Percentiles rank a stretch among this genome's conserved stretches.
These are phyloP conservation scores for Oxytropis ochrocephala DNA, from an alignment of 306 rosid species.

Conservation along the genomic window DNA sequence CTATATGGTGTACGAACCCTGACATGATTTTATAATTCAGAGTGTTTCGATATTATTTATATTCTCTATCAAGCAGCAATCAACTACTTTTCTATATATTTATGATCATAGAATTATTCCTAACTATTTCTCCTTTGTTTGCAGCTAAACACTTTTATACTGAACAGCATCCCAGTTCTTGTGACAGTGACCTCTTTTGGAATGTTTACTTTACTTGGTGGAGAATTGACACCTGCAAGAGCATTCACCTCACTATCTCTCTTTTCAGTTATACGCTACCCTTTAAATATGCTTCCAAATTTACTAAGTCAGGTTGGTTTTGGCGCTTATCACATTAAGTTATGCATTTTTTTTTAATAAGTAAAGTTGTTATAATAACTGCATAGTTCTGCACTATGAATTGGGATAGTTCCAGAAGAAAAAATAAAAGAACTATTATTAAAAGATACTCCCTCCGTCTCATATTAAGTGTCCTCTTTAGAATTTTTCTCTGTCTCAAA, in stretches of 20 bases:
- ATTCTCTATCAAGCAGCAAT: too few relatives aligned
- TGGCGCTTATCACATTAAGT: background rate
- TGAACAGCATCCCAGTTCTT: conserved; percentile 76
- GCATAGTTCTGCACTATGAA: background rate
- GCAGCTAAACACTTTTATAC: conserved; percentile 67
- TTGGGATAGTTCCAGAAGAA: background rate
- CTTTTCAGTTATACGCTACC: conserved; percentile 65
- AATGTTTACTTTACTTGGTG: conserved; percentile 74
- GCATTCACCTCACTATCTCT: conserved; percentile 89
- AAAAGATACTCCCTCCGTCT: too few relatives aligned
- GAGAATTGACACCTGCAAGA: conserved; percentile 78
- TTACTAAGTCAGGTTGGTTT: conserved; percentile 70
- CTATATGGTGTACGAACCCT: conserved; percentile 57
- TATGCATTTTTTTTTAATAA: background rate
- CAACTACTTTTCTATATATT: too few relatives aligned
- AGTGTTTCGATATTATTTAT: too few relatives aligned
- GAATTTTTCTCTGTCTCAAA: too few relatives aligned
- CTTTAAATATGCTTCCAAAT: conserved; percentile 72
- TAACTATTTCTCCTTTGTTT: conserved; percentile 21
- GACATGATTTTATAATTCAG: conserved; percentile 7
- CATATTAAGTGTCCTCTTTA: too few relatives aligned
- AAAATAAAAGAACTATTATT: too few relatives aligned
- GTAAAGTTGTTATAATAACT: background rate
- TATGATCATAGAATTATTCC: background rate
- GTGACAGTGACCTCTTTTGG: conserved; percentile 76